Conservation (phyloP, 345 rosid genomes). For the Eutrema heterophyllum region DNA sequence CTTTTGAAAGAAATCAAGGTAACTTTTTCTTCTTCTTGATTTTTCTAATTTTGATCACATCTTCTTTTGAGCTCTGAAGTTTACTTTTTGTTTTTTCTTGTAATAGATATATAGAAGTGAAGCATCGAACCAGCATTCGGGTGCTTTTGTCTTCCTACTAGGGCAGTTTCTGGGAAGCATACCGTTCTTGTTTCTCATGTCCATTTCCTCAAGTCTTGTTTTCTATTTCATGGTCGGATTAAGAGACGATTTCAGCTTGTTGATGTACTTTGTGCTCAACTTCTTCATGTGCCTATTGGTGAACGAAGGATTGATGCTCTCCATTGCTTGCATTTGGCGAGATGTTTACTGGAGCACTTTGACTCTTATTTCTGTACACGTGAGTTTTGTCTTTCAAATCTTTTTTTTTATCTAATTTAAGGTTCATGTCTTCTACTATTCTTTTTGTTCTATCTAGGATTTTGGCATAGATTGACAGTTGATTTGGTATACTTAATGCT, state of each 20-base stretch:
- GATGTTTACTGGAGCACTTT: constrained; percentile 76
- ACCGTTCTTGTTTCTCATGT: constrained; percentile 91
- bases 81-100: neutral
- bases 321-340: constrained; percentile 60
- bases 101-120: constrained; percentile 77
- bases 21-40: constrained; percentile 8
- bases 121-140: constrained; percentile 85
- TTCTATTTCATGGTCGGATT: constrained; percentile 91
- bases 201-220: constrained; percentile 93
- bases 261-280: constrained; percentile 98
- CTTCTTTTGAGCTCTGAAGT: constrained; percentile 4
- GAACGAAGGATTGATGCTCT: constrained; percentile 86
- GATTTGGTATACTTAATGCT: neutral
- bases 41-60: neutral
- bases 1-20: constrained; percentile 83
- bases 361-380: constrained; percentile 57
- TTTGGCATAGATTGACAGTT: neutral
- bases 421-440: neutral
- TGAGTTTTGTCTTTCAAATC: constrained; percentile 35
- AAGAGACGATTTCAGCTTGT: constrained; percentile 81
- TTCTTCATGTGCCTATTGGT: constrained; percentile 86
- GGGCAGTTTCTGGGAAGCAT: constrained; percentile 96
- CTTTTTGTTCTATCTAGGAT: neutral
- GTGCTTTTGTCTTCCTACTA: constrained; percentile 78
- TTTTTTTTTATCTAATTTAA: neutral